Evolutionary conservation across 1,139 yeast species (phyloP).

Genomic region (Debaryomycetaceae sp.): DNA sequence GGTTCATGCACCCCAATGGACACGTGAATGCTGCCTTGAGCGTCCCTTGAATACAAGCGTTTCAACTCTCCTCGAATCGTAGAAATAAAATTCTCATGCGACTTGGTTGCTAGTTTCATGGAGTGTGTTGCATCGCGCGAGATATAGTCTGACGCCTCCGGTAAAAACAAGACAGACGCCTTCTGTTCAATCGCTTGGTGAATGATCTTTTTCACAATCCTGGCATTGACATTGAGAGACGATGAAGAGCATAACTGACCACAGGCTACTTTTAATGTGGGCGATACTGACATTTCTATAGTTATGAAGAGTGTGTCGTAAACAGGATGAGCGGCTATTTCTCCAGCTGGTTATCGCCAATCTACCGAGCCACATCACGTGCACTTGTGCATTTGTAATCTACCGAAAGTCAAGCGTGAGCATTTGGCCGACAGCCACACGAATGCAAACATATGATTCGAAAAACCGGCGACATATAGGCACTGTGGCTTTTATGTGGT

Average conservation of each 20-base stretch:
- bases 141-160: conserved; percentile 91
- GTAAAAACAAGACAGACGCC: conserved; percentile 71
- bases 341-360: too few species aligned
- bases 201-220: conserved; percentile 53
- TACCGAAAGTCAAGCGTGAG: too few species aligned
- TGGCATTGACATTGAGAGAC: conserved; percentile 54
- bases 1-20: conserved; percentile 85
- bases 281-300: background rate
- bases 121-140: conserved; percentile 70
- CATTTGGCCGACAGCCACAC: too few species aligned
- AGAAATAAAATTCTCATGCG: conserved; percentile 47
- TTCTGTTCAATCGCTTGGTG: conserved; percentile 54
- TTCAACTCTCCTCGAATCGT: conserved; percentile 47
- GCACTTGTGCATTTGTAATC: too few species aligned
- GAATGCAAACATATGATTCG: too few species aligned
- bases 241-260: conserved; percentile 84
- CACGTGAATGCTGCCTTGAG: conserved; percentile 21
- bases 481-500: too few species aligned
- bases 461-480: too few species aligned
- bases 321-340: too few species aligned
- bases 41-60: conserved; percentile 9
- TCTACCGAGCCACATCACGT: too few species aligned
- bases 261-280: conserved; percentile 56
- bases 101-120: conserved; percentile 48
- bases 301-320: too few species aligned